Base-by-base conservation (phyloP, 768 basidiomycete species). In the Mycena olivaceomarginata region DNA sequence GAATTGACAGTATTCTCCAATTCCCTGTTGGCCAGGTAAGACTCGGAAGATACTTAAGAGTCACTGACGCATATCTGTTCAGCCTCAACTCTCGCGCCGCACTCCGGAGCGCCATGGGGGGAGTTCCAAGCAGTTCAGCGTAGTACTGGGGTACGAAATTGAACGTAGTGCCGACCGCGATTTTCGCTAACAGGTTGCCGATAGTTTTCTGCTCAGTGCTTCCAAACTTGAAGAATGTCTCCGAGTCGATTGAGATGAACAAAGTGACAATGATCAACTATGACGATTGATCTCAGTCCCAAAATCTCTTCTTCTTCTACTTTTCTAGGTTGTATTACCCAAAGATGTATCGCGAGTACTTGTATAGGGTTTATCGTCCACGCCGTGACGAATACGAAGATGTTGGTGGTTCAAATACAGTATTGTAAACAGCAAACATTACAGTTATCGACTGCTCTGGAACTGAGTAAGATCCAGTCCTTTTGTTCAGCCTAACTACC, bases 41-140 rank as follows among this genome's bases (percentile, higher is more conserved):
- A 62, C 4, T 45, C 15, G 5, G 11, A 11, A 15, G 43, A 10
- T 45, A 3, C 43, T 5, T 40, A 7, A 41, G 39, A 40, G 43
- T 41, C 63, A 41, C 15, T 45, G 43, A 11, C 43, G 15, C 43
- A 12, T n/a, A 59, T 59, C 22, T 43, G 45, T 6, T 6, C 64
- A 67, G 66, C 66, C 66, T 67, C 45, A 67, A 67, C 45, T 53
- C 66, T 48, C 66, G 66, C 45, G 25, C 66, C 15, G 45, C 66
- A 20, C 66, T 67, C 11, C 25, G 31, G 43, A 8, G 11, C 15
- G 43, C 43, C n/a, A 40, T 22, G 8, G 13, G 22, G 2, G 25
- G 4, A 13, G 20, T 22, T 12, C 41, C 20, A 48, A 46, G 13
- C n/a, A 46, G n/a, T 45, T 11, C 31, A 31, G n/a, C 31, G 31